phyloP scores from a whole-genome alignment of 192 early-diverging fungal species.

The Coemansia sp. region DNA sequence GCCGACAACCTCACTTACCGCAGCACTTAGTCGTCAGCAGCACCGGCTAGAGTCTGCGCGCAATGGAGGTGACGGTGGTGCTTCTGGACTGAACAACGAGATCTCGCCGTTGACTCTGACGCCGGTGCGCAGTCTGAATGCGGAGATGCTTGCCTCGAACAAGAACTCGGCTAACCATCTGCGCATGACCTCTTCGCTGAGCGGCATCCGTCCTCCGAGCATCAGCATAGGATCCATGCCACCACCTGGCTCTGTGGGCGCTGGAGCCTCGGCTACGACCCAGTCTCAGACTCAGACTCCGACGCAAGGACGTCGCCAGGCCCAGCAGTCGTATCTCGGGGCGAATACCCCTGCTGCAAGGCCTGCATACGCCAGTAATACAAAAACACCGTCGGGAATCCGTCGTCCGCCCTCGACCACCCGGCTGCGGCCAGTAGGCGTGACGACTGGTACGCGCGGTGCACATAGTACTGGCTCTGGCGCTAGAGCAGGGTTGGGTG shows the following conservation, averaged over 20 bases:
- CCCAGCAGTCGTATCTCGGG: too few species aligned
- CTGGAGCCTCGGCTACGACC: too few species aligned
- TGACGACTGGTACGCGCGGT: background rate
- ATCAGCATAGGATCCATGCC: too few species aligned
- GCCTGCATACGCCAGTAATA: too few species aligned
- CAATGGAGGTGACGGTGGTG: background rate
- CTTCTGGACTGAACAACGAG: slow-evolving; percentile 3
- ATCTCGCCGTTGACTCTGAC: slow-evolving; percentile 1
- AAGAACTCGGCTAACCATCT: background rate
- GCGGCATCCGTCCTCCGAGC: background rate
- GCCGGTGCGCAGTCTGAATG: slow-evolving; percentile 1
- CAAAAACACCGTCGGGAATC: background rate
- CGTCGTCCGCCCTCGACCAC: background rate
- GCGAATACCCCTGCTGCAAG: too few species aligned
- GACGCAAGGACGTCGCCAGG: too few species aligned
- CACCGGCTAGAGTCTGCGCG: slow-evolving; percentile 19
- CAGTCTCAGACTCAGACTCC: too few species aligned
- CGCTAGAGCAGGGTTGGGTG: background rate
- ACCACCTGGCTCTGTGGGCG: too few species aligned
- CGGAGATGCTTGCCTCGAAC: background rate
- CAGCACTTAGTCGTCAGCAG: slow-evolving; percentile 22
- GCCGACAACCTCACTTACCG: background rate
- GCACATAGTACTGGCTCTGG: background rate
- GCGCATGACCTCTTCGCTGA: too few species aligned
- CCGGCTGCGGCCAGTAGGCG: background rate